Conservation (phyloP, 1,284 basidiomycete species). For the Marasmius sp. region DNA sequence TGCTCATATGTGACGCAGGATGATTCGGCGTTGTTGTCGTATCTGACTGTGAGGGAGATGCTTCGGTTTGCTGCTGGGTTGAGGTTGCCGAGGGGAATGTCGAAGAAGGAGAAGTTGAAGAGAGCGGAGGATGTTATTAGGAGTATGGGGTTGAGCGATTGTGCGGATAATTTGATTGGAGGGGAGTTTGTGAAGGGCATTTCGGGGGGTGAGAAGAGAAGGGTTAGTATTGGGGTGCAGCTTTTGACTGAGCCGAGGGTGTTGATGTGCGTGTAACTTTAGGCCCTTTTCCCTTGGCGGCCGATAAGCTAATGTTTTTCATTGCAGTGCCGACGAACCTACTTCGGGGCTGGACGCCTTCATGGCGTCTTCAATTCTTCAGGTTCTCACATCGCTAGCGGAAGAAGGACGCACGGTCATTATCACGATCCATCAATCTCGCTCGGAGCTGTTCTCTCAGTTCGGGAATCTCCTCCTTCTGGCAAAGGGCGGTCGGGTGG, state of each 20-base stretch:
- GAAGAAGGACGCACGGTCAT: slow-evolving; percentile 50
- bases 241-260: slow-evolving; percentile 25
- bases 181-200: slow-evolving; percentile 49
- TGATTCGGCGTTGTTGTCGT: slow-evolving; percentile 45
- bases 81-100: slow-evolving; percentile 38
- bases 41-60: slow-evolving; percentile 45
- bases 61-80: slow-evolving; percentile 48
- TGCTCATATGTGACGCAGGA: slow-evolving; percentile 53
- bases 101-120: slow-evolving; percentile 36
- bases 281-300: background rate
- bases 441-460: slow-evolving; percentile 45
- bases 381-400: slow-evolving; percentile 44
- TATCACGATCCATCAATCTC: slow-evolving; percentile 52
- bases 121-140: slow-evolving; percentile 45
- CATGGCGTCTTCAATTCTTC: slow-evolving; percentile 42
- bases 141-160: slow-evolving; percentile 44
- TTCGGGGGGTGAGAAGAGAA: slow-evolving; percentile 51
- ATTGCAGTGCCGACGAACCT: slow-evolving; percentile 35
- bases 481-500: slow-evolving; percentile 41
- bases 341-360: slow-evolving; percentile 46
- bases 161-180: slow-evolving; percentile 52
- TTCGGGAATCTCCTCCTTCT: slow-evolving; percentile 48
- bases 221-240: slow-evolving; percentile 51
- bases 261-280: slow-evolving; percentile 15
- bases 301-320: background rate